phyloP scores from a whole-genome alignment of 371 early-diverging fungal species.

The Syncephalis fuscata region DNA sequence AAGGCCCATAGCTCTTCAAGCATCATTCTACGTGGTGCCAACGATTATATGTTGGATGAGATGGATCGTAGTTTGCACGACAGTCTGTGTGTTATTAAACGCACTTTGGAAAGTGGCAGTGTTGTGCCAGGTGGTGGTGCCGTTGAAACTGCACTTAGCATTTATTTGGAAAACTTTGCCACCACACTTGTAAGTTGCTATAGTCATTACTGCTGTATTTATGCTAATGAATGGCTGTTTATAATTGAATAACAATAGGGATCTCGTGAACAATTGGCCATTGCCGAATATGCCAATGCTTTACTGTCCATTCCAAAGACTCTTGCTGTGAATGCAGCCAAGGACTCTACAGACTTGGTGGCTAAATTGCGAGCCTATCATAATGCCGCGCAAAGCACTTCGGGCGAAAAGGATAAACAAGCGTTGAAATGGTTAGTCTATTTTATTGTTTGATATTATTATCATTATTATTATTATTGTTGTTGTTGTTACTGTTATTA shows the following conservation, averaged over 20 bases:
- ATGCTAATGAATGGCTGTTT: background rate
- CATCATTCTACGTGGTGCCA: conserved; percentile 97
- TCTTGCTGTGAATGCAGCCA: conserved; percentile 97
- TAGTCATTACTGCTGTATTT: background rate
- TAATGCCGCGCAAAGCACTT: conserved; percentile 58
- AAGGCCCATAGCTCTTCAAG: conserved; percentile 82
- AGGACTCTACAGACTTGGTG: conserved; percentile 93
- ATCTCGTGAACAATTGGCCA: conserved; percentile 90
- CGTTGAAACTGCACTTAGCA: conserved; percentile 94
- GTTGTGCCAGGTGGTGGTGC: conserved; percentile 99
- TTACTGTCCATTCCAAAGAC: conserved; percentile 96
- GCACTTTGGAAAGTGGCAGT: conserved; percentile 92
- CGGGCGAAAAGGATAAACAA: conserved; percentile 48
- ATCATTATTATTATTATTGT: too few relatives aligned
- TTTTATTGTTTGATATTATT: too few relatives aligned
- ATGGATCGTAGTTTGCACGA: conserved; percentile 99
- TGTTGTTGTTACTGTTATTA: too few relatives aligned
- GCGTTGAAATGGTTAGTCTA: conserved; percentile 43
- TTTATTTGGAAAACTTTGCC: conserved; percentile 97
- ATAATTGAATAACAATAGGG: conserved; percentile 17
- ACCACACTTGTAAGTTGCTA: conserved; percentile 47
- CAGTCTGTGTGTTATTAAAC: conserved; percentile 93
- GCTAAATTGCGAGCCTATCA: conserved; percentile 92
- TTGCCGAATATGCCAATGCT: conserved; percentile 97
- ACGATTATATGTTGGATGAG: conserved; percentile 98